phyloP scores from a whole-genome alignment of 768 basidiomycete genomes.

The Termitomyces sp. region DNA sequence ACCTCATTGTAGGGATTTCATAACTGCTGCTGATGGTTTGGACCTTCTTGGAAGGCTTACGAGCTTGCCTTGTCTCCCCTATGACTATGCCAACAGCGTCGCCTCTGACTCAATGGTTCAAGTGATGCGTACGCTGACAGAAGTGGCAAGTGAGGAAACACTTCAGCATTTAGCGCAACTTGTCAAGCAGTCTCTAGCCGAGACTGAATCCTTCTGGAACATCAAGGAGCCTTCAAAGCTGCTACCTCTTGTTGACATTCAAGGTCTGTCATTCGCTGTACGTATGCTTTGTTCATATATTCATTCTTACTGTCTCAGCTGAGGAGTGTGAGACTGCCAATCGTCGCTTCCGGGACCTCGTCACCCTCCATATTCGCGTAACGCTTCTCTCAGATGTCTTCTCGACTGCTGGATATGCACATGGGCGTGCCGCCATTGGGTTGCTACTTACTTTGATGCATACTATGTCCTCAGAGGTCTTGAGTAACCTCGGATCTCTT shows the following conservation, averaged over 20 bases:
- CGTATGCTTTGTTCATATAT: slow-evolving; percentile 1
- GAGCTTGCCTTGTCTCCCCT: slow-evolving; percentile 80
- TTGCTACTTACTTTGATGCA: slow-evolving; percentile 73
- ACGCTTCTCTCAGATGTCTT: slow-evolving; percentile 86
- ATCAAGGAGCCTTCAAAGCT: slow-evolving; percentile 54
- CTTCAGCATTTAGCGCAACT: slow-evolving; percentile 63
- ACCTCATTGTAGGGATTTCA: slow-evolving; percentile 86
- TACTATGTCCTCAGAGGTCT: slow-evolving; percentile 52
- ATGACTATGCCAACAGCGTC: slow-evolving; percentile 80
- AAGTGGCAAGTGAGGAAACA: slow-evolving; percentile 75
- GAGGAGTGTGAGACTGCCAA: slow-evolving; percentile 49
- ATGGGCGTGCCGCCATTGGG: slow-evolving; percentile 69
- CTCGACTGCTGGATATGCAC: slow-evolving; percentile 74
- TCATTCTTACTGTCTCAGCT: slow-evolving; percentile 22
- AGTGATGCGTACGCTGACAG: slow-evolving; percentile 84
- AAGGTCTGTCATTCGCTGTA: slow-evolving; percentile 25
- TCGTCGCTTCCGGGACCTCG: slow-evolving; percentile 61
- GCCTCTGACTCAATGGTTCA: slow-evolving; percentile 85
- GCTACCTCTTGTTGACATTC: slow-evolving; percentile 53
- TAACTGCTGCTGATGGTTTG: slow-evolving; percentile 67
- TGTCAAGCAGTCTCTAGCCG: slow-evolving; percentile 62
- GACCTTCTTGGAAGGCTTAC: slow-evolving; percentile 71
- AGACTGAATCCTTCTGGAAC: slow-evolving; percentile 71
- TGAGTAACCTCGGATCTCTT: slow-evolving; percentile 69
- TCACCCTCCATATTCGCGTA: slow-evolving; percentile 72